Base-by-base conservation (phyloP, 768 basidiomycete genomes). In the Hydnum rufescens region DNA sequence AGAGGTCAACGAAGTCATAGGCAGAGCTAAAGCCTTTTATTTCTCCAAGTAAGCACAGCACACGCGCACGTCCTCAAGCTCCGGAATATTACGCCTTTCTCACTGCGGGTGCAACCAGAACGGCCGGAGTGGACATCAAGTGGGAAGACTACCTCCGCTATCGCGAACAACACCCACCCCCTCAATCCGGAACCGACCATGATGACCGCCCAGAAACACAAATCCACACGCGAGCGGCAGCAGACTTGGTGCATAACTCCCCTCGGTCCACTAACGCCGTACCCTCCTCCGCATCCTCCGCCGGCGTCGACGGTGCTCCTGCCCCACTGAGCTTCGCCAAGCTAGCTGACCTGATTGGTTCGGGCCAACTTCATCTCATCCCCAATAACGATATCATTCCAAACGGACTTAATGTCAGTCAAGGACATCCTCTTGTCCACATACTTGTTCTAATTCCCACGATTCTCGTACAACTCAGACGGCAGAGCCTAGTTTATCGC, bases 371-470 rank as follows among this genome's bases (percentile, higher is more conserved):
- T 3, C 80, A 82, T 57, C 65, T 77, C 60, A 83, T 87, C 32
- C 84, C 84, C 1, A 81, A 86, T 59, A 87, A 85, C 61, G 82
- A 77, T 57, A 55, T 70, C 51, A 82, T 87, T 43, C 76, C 79
- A 0, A 70, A 78, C n/a, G 66, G 61, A 2, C 58, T 86, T 32
- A 82, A 78, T 65, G 84, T 82, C 60, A 56, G 74, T 56, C 36
- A 22, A 39, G 36, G 36, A 22, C 13, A 39, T 22, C 36, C 36
- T 39, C 36, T 13, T 39, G 36, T 22, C 22, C 36, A 13, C 13
- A n/a, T n/a, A n/a, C n/a, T n/a, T n/a, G n/a, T n/a, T n/a, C n/a
- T n/a, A n/a, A n/a, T 22, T 39, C 13, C 13, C 36, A 22, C 36
- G 13, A 39, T 39, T 39, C 13, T 13, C 36, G 36, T 39, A n/a